Base-by-base conservation (phyloP, 2,329 filamentous ascomycete genomes). In the Paracoccidioides brasiliensis region DNA sequence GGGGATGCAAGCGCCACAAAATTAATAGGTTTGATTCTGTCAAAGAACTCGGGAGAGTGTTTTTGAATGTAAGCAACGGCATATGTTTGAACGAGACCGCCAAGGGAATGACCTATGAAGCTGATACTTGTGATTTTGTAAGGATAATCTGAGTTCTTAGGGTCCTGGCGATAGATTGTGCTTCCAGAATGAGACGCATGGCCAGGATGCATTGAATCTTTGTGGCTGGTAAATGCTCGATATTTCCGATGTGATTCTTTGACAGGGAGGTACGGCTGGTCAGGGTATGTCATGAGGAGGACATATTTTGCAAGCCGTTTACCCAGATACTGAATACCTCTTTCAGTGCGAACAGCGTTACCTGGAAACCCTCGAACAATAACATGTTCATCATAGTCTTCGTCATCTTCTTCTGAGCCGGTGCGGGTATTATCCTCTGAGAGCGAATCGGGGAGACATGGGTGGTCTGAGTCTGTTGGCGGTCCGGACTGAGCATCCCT, bases 41-140 rank as follows among this genome's bases (percentile, higher is more conserved):
- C 80, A 64, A 97, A 97, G 68, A 97, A 97, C 8, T 84, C 75
- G 0, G 91, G 91, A 0, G 89, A 95, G 68, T 97, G 90, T 67
- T 96, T 96, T 64, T 96, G 87, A 48, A 97, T 95, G 68, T 97
- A 97, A 7, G 90, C 91, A 56, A 97, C 84, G 2, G 91, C 91
- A 67, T 97, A 97, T 0, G 87, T 95, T 69, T 97, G 91, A 14
- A 95, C 80, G 15, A 95, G 76, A 0, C 91, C 91, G 33, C 91
- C 91, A 0, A 97, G 80, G 0, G 90, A 96, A 71, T 97, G 91
- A 0, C 84, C 90, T 56, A 97, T 81, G 67, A 97, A 95, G 66
- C 90, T 96, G 68, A 97, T 96, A 68, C 90, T 95, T 9, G 90
- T 93, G 64, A 95, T 89, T 62, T 83, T 84, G 69, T 94, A 97